These are phyloP conservation scores for Rosa hybrid DNA, from an alignment of 331 rosid genomes.

Conservation along the genomic window DNA sequence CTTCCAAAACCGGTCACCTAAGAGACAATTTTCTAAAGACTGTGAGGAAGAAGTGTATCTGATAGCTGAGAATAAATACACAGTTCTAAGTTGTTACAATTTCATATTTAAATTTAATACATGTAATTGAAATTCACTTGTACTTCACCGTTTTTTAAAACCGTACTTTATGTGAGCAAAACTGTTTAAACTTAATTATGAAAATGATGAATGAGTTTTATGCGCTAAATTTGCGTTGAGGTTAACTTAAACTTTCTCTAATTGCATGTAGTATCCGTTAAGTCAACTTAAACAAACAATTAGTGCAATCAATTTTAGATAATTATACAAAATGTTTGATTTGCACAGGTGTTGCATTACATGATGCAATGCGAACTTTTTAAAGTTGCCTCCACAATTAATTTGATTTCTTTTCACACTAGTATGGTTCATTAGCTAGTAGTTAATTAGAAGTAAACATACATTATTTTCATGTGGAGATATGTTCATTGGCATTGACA, in stretches of 20 bases:
- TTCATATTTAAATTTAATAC: no score
- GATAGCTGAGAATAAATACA: no score
- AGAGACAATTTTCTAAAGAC: no score
- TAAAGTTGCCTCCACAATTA: not conserved
- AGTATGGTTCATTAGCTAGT: not conserved
- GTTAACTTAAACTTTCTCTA: not conserved
- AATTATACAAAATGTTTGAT: not conserved
- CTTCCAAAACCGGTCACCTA: no score
- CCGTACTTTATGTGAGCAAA: no score
- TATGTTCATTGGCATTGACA: not conserved
- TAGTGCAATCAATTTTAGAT: not conserved
- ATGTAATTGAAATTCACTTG: no score
- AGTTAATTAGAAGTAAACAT: slow-evolving; percentile 13
- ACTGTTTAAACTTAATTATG: not conserved
- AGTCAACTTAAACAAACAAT: slow-evolving; percentile 9
- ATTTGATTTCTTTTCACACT: not conserved
- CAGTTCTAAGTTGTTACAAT: no score
- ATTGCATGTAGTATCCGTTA: not conserved
- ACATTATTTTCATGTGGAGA: slow-evolving; percentile 19
- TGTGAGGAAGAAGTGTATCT: no score
- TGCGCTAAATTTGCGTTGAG: not conserved
- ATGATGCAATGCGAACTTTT: not conserved
- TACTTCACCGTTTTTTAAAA: no score
- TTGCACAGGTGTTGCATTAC: not conserved
- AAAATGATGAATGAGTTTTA: slow-evolving; percentile 1